Evolutionary conservation across 345 rosid genomes (phyloP).

Genomic region (Aegle marmelos): DNA sequence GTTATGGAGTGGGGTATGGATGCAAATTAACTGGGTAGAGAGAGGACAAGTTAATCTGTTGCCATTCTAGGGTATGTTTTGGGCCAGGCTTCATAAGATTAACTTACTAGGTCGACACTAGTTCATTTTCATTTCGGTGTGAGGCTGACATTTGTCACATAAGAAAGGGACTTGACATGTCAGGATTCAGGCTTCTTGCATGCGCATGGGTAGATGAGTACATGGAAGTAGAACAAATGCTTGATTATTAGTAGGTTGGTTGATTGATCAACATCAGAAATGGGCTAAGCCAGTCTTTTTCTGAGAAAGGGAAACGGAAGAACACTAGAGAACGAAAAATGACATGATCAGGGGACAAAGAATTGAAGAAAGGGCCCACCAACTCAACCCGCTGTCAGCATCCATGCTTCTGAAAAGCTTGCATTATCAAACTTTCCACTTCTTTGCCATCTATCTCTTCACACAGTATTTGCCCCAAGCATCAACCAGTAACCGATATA

Average conservation of each 20-base stretch:
- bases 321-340: neutral
- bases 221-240: neutral
- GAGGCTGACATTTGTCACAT: neutral
- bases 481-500: neutral
- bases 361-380: conserved; percentile 12
- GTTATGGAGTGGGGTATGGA: neutral
- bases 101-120: neutral
- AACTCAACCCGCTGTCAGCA: conserved; percentile 4
- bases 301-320: neutral
- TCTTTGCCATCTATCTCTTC: conserved; percentile 2
- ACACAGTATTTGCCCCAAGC: neutral
- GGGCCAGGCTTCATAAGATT: neutral
- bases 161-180: conserved; percentile 5
- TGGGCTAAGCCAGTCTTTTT: conserved; percentile 11
- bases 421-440: neutral
- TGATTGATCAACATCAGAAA: conserved; percentile 6
- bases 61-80: no score
- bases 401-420: conserved; percentile 8
- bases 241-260: neutral
- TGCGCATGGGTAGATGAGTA: neutral
- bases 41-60: neutral
- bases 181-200: neutral
- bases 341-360: conserved; percentile 13
- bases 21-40: neutral
- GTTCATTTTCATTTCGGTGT: neutral